Evolutionary conservation across 2,329 filamentous ascomycete species (phyloP), one percentile per base, ranked within the genome.

Genomic region (Aspergillus oerlinghausenensis): DNA sequence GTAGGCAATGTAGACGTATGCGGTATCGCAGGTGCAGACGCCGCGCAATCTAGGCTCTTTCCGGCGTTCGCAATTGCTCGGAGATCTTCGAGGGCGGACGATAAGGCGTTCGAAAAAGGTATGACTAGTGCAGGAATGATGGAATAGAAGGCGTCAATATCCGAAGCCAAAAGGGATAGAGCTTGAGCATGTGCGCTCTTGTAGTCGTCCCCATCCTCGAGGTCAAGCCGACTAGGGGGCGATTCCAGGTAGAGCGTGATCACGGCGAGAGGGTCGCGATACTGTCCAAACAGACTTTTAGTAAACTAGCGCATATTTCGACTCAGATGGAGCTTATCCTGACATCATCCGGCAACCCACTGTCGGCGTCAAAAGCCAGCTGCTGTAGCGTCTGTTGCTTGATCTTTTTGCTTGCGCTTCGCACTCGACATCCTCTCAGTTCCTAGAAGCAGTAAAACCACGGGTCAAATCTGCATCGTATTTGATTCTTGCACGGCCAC

Each of bases 211-310:
- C 5, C 23, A 23, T 58, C 51, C 11, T 67, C 60, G 14, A 55
- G 49, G 28, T 67, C 63, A 45, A 68, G 61, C 25, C 61, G 60
- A 26, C 56, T 43, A 17, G 63, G 55, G 8, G 67, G 60, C 3
- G 70, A 68, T 19, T 74, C 68, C 6, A 76, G 65, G 48, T 73
- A 76, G n/a, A 76, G 60, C 1, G 68, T 63, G 51, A 74, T 69
- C n/a, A 75, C 63, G 32, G 68, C 66, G 21, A 73, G 60, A 10
- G 65, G 67, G 50, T 74, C 70, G 29, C 69, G 72, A 55, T 65
- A 67, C 74, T 76, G 51, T 58, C 59, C 19, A 2, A 17, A 47
- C 32, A 32, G 10, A 35, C 29, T 25, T 42, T 29, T 50, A 52
- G 45, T 17, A 55, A 28, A 40, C 55, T 52, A 26, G 53, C 56